Evolutionary conservation across 768 basidiomycete species (phyloP).

Genomic region (Boletus rubroflammeus): DNA sequence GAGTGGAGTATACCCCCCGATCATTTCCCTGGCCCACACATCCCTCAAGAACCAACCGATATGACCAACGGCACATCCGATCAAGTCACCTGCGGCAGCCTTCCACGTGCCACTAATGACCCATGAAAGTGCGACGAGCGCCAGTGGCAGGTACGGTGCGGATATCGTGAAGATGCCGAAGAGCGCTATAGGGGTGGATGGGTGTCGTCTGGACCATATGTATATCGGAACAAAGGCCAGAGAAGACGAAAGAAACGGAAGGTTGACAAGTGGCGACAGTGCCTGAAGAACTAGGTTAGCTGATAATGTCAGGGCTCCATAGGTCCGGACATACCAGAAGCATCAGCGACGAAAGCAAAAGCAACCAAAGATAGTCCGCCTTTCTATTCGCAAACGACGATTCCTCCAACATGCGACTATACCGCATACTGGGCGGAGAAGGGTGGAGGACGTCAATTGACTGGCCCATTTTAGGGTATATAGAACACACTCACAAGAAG

Average conservation of each 20-base stretch:
- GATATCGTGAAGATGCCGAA: slow-evolving; percentile 94
- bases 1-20: slow-evolving; percentile 67
- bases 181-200: slow-evolving; percentile 90
- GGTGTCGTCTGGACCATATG: slow-evolving; percentile 94
- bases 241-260: slow-evolving; percentile 90
- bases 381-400: slow-evolving; percentile 87
- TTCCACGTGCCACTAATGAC: slow-evolving; percentile 78
- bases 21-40: slow-evolving; percentile 86
- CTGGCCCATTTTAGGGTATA: neutral
- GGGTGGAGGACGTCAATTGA: neutral
- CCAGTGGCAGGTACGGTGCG: slow-evolving; percentile 91
- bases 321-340: slow-evolving; percentile 60
- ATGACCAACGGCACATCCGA: slow-evolving; percentile 86
- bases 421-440: slow-evolving; percentile 73
- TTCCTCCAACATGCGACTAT: slow-evolving; percentile 95
- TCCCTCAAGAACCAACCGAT: slow-evolving; percentile 82
- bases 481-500: slow-evolving; percentile 76
- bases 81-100: slow-evolving; percentile 75
- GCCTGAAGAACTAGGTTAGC: slow-evolving; percentile 38
- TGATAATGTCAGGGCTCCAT: neutral
- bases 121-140: slow-evolving; percentile 87
- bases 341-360: slow-evolving; percentile 78
- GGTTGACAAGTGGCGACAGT: slow-evolving; percentile 83
- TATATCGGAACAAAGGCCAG: slow-evolving; percentile 96
- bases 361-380: slow-evolving; percentile 95